These are phyloP conservation scores for Starmera caribaea DNA, from an alignment of 805 yeast species.

Conservation along the genomic window DNA sequence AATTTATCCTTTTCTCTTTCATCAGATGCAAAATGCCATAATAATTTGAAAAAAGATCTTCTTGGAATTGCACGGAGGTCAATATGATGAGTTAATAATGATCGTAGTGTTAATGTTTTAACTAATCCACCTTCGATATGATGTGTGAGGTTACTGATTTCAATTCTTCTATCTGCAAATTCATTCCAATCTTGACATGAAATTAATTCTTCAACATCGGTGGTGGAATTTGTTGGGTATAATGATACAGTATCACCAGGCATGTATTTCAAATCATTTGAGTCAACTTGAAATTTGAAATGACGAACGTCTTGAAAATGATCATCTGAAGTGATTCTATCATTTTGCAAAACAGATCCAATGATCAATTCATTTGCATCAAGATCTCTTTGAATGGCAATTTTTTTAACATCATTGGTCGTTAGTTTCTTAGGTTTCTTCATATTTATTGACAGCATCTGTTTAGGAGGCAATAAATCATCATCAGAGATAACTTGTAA, in stretches of 20 bases:
- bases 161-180: slow-evolving; percentile 51
- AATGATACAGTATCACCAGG: slow-evolving; percentile 82
- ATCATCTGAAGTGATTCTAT: slow-evolving; percentile 52
- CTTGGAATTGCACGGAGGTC: slow-evolving; percentile 81
- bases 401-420: slow-evolving; percentile 14
- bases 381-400: slow-evolving; percentile 22
- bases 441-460: slow-evolving; percentile 18
- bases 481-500: slow-evolving; percentile 22
- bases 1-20: slow-evolving; percentile 69
- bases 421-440: slow-evolving; percentile 23
- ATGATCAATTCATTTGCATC: slow-evolving; percentile 8
- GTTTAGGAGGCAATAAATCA: slow-evolving; percentile 29
- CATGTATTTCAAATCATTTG: slow-evolving; percentile 24
- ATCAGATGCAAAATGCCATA: slow-evolving; percentile 70
- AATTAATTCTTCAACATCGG: slow-evolving; percentile 55
- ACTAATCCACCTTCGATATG: slow-evolving; percentile 53
- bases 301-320: slow-evolving; percentile 91
- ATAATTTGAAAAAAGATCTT: slow-evolving; percentile 64
- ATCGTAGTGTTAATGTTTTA: slow-evolving; percentile 54
- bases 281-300: slow-evolving; percentile 31
- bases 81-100: slow-evolving; percentile 66
- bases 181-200: slow-evolving; percentile 66
- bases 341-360: slow-evolving; percentile 43
- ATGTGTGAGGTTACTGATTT: slow-evolving; percentile 15
- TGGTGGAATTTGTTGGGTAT: slow-evolving; percentile 62